Evolutionary conservation across 257 asterid species (phyloP), one percentile per base, ranked within the genome.

Genomic region (Capsicum chinense): DNA sequence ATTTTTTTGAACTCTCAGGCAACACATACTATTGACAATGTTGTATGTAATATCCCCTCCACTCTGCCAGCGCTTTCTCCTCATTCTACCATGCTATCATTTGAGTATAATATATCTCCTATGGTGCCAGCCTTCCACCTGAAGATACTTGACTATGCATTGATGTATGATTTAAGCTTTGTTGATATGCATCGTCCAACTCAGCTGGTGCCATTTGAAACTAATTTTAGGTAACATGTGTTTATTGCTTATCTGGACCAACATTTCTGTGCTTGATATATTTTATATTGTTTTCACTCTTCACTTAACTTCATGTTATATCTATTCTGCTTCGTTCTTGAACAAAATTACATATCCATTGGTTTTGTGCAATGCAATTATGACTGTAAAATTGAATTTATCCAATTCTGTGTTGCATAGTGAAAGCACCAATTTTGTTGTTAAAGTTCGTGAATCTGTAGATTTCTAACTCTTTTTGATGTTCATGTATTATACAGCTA

Each of bases 141-240:
- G n/a, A n/a, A n/a, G n/a, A n/a, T n/a, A n/a, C n/a, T n/a, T n/a
- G 74, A 67, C n/a, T 48, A 13, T 7, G 50, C 13, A 67, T 19
- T 9, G 39, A 17, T 57, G n/a, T n/a, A n/a, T n/a, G n/a, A n/a
- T n/a, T n/a, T n/a, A n/a, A n/a, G n/a, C n/a, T n/a, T n/a, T n/a
- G 66, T 56, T 82, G 85, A 74, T 19, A 68, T 50, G 60, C 74
- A 19, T 21, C 4, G n/a, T 7, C 56, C 4, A 16, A 56, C 59
- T 64, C 71, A 17, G 47, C 15, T 39, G 57, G 26, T 48, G 7
- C 74, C 80, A 74, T 76, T 83, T 85, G 70, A 83, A 10, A 56
- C 79, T 79, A 44, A 33, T 11, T 63, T 62, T 70, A 82, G 87
- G 87, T 85, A 68, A 79, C 37, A n/a, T n/a, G n/a, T n/a, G n/a